phyloP scores from a whole-genome alignment of 2,329 filamentous ascomycete species.

The Endoconidiophora polonica region DNA sequence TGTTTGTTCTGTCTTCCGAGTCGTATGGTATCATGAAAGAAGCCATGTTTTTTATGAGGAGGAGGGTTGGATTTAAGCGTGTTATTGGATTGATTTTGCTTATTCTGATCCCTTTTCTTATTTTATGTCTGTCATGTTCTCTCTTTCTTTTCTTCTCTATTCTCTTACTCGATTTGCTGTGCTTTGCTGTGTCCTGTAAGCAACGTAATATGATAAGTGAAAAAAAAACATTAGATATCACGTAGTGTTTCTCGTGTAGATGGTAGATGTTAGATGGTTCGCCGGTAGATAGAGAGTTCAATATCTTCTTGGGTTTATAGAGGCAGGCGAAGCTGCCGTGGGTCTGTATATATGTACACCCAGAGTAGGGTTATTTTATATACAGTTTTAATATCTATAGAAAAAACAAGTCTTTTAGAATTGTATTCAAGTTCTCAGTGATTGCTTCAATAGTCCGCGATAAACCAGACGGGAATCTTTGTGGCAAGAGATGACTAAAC shows the following conservation, averaged over 20 bases:
- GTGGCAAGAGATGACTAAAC: no score
- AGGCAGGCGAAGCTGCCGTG: no score
- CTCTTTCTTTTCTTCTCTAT: constrained; percentile 14
- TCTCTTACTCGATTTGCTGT: not conserved
- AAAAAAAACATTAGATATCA: not conserved
- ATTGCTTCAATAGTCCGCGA: no score
- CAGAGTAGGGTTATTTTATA: no score
- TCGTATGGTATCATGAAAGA: not conserved
- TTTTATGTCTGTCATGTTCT: not conserved
- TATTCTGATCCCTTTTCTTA: not conserved
- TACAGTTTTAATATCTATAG: no score
- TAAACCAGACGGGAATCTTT: no score
- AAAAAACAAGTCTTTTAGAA: no score
- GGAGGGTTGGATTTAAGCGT: not conserved
- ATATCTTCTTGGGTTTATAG: no score
- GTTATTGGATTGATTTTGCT: not conserved
- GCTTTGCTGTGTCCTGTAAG: not conserved
- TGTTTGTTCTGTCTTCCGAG: not conserved
- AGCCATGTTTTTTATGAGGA: not conserved
- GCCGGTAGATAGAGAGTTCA: no score
- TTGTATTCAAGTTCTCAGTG: no score
- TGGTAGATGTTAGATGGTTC: not conserved
- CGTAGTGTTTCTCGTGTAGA: not conserved
- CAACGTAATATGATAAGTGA: not conserved
- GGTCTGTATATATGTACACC: no score